phyloP scores from a whole-genome alignment of 768 basidiomycete species.

The Royoungia palumana region DNA sequence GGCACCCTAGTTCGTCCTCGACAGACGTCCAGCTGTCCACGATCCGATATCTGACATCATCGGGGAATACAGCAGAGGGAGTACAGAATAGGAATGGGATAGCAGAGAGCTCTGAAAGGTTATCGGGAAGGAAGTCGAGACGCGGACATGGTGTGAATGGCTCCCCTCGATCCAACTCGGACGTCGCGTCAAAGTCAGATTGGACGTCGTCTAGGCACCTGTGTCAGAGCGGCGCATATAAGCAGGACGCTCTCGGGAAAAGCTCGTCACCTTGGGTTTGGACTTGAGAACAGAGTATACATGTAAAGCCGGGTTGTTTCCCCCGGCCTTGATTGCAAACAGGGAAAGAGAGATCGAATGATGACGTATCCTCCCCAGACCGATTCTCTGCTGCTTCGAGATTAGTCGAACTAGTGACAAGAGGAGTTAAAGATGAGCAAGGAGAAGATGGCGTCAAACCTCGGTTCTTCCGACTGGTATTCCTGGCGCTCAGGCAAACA shows the following conservation, averaged over 20 bases:
- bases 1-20: conserved; percentile 19
- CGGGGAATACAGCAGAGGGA: conserved; percentile 8
- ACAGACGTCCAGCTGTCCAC: conserved; percentile 13
- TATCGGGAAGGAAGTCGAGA: conserved; percentile 13
- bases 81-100: conserved; percentile 30
- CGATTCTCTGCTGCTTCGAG: neutral
- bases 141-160: neutral
- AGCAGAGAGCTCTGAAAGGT: conserved; percentile 27
- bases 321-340: conserved; percentile 20
- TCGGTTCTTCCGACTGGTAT: conserved; percentile 1
- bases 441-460: conserved; percentile 14
- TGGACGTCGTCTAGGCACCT: conserved; percentile 6
- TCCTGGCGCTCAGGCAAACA: neutral
- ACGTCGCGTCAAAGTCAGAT: neutral
- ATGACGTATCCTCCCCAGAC: neutral
- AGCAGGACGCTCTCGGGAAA: neutral
- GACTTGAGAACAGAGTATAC: conserved; percentile 18
- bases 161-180: neutral
- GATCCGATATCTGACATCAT: neutral
- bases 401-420: conserved; percentile 7
- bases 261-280: conserved; percentile 20
- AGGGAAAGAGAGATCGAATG: neutral
- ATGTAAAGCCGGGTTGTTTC: conserved; percentile 12
- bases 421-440: conserved; percentile 10
- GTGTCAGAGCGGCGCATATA: conserved; percentile 23